Conservation (phyloP, 371 early-diverging fungal species). For the Haplosporangium sp. region DNA sequence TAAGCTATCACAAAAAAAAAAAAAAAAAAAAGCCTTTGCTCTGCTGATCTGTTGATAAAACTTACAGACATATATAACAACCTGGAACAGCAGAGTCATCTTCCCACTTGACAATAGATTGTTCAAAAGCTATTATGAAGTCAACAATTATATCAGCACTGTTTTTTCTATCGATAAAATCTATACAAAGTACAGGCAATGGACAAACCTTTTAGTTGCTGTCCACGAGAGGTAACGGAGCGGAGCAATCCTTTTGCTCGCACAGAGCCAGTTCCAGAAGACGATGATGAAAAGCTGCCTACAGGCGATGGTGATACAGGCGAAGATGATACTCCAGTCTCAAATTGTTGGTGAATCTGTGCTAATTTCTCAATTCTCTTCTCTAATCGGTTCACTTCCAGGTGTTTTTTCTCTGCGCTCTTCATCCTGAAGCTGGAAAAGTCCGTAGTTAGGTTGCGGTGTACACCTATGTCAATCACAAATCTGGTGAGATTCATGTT, state of each 20-base stretch:
- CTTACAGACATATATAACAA: slow-evolving; percentile 73
- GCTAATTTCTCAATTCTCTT: slow-evolving; percentile 85
- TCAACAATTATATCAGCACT: too few relatives aligned
- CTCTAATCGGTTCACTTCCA: slow-evolving; percentile 89
- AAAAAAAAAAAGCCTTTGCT: too few relatives aligned
- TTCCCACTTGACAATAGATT: slow-evolving; percentile 74
- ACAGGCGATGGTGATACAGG: slow-evolving; percentile 16
- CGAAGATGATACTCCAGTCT: slow-evolving; percentile 19
- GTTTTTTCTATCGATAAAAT: too few relatives aligned
- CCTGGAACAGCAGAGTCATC: slow-evolving; percentile 64
- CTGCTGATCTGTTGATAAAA: background rate
- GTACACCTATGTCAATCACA: slow-evolving; percentile 45
- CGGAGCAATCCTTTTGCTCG: slow-evolving; percentile 52
- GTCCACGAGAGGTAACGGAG: slow-evolving; percentile 45
- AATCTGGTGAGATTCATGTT: background rate
- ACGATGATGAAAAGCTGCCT: slow-evolving; percentile 11
- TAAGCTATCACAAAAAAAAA: background rate
- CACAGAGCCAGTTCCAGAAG: slow-evolving; percentile 38
- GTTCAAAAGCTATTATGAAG: slow-evolving; percentile 64
- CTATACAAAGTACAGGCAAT: too few relatives aligned
- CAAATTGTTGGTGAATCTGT: slow-evolving; percentile 42
- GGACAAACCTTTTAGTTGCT: slow-evolving; percentile 35
- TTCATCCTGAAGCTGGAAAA: slow-evolving; percentile 72
- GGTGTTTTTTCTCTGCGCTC: slow-evolving; percentile 71
- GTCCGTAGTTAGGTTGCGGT: slow-evolving; percentile 61